Evolutionary conservation across 306 rosid species (phyloP).

Genomic region (Cicer arietinum): DNA sequence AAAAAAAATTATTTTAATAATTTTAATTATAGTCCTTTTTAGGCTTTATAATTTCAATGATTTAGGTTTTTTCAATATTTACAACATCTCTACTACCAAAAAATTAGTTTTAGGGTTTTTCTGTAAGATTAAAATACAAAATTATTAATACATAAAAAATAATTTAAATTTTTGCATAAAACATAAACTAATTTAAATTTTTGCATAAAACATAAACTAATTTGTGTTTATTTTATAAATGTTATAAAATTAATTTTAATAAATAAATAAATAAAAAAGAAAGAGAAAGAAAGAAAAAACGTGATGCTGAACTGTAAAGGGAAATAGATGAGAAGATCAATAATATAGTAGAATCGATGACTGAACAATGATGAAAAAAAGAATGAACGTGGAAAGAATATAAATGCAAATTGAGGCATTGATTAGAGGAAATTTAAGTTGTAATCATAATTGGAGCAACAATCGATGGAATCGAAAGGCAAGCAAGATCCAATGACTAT

Average conservation of each 20-base stretch:
- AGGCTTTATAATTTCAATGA: too few relatives aligned
- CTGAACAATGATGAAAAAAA: not conserved
- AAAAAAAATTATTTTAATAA: too few relatives aligned
- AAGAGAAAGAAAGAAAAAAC: constrained; percentile 6
- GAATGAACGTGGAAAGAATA: constrained; percentile 10
- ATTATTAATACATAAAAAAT: too few relatives aligned
- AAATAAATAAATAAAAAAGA: too few relatives aligned
- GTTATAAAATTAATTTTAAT: not conserved
- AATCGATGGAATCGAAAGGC: not conserved
- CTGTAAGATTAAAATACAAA: too few relatives aligned
- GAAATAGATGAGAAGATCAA: constrained; percentile 22
- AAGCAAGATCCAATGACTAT: constrained; percentile 2
- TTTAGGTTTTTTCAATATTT: too few relatives aligned
- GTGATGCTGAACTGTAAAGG: constrained; percentile 24
- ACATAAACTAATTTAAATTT: too few relatives aligned
- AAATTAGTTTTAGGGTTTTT: too few relatives aligned
- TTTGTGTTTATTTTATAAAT: not conserved
- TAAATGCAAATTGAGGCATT: constrained; percentile 30
- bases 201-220: too few relatives aligned
- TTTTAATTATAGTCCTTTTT: too few relatives aligned
- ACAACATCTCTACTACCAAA: too few relatives aligned
- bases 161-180: too few relatives aligned
- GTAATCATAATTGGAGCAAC: constrained; percentile 41
- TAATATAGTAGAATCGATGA: not conserved
- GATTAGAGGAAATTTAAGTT: constrained; percentile 33